Percentiles rank a stretch among this genome's conserved stretches.
These are phyloP conservation scores for Apiospora phragmitis DNA, from an alignment of 2,329 filamentous ascomycete species.

Conservation along the genomic window DNA sequence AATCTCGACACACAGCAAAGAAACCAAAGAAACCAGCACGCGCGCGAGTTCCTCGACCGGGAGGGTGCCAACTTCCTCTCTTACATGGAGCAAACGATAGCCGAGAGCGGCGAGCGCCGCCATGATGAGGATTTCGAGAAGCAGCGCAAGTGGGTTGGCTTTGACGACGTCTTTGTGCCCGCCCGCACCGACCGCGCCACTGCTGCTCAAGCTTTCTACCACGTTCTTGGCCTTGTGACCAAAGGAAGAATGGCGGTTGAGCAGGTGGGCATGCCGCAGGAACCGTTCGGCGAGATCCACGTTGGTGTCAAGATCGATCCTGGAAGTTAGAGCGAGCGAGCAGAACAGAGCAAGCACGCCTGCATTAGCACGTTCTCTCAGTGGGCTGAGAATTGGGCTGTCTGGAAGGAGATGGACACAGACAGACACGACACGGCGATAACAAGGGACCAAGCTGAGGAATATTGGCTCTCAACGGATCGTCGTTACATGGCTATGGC, in stretches of 20 bases:
- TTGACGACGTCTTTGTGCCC: constrained; percentile 69
- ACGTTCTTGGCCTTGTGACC: constrained; percentile 70
- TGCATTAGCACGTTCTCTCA: no score
- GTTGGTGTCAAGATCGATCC: constrained; percentile 38
- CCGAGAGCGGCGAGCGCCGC: constrained; percentile 30
- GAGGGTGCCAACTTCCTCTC: constrained; percentile 48
- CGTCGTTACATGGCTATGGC: background rate
- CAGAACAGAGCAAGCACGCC: background rate
- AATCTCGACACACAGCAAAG: constrained; percentile 13
- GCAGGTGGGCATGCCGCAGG: constrained; percentile 48
- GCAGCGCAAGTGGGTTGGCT: constrained; percentile 54
- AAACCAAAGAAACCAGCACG: constrained; percentile 16
- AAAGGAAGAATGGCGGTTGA: constrained; percentile 62
- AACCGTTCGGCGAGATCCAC: constrained; percentile 48
- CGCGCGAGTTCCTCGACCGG: constrained; percentile 39
- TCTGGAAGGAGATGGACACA: background rate
- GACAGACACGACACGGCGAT: background rate
- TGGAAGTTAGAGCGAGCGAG: background rate
- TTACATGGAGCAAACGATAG: constrained; percentile 40
- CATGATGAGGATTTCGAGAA: constrained; percentile 31
- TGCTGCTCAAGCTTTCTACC: constrained; percentile 74
- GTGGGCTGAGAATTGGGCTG: background rate
- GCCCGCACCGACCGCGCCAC: constrained; percentile 55
- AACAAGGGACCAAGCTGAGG: background rate
- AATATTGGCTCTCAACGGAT: background rate